phyloP scores from a whole-genome alignment of 352 stramenopile genomes.

The Blastocystis sp. region DNA sequence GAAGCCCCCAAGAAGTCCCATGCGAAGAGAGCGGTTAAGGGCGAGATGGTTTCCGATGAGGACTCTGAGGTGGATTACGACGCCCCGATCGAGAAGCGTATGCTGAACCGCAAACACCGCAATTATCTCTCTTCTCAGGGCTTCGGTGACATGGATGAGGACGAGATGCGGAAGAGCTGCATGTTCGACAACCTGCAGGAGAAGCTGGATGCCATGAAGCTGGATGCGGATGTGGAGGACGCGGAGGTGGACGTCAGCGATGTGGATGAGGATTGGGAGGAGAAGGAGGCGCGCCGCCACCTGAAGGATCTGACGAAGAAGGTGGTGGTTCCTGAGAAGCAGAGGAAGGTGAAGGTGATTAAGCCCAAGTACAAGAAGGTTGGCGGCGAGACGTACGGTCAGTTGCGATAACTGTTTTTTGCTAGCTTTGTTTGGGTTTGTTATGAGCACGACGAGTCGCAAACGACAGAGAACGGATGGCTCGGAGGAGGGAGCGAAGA shows the following conservation, averaged over 20 bases:
- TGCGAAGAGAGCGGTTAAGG: not conserved
- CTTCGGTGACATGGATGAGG: conserved; percentile 49
- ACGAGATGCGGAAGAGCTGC: conserved; percentile 50
- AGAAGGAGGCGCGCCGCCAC: conserved; percentile 31
- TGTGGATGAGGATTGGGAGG: conserved; percentile 64
- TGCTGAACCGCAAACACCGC: conserved; percentile 59
- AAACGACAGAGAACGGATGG: not conserved
- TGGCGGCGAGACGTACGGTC: conserved; percentile 32
- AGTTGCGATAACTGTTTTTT: conserved; percentile 31
- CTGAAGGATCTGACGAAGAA: conserved; percentile 68
- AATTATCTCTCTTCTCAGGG: conserved; percentile 60
- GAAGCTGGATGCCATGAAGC: conserved; percentile 18
- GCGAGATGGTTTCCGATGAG: not conserved
- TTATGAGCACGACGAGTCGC: not conserved
- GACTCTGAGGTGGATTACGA: conserved; percentile 48
- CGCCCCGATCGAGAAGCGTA: conserved; percentile 51
- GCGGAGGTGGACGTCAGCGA: conserved; percentile 59
- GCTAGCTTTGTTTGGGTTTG: not conserved
- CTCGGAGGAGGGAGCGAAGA: not conserved
- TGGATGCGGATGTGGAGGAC: conserved; percentile 40
- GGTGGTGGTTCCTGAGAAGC: conserved; percentile 52
- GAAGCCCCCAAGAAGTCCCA: conserved; percentile 18
- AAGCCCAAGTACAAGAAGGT: conserved; percentile 68
- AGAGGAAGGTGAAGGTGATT: conserved; percentile 67
- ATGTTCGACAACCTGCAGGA: conserved; percentile 62